A percentile compares a stretch with the other conserved stretches of the same genome.
Evolutionary conservation across 352 stramenopile genomes (phyloP).

Genomic region (Thalassiosira hispida): DNA sequence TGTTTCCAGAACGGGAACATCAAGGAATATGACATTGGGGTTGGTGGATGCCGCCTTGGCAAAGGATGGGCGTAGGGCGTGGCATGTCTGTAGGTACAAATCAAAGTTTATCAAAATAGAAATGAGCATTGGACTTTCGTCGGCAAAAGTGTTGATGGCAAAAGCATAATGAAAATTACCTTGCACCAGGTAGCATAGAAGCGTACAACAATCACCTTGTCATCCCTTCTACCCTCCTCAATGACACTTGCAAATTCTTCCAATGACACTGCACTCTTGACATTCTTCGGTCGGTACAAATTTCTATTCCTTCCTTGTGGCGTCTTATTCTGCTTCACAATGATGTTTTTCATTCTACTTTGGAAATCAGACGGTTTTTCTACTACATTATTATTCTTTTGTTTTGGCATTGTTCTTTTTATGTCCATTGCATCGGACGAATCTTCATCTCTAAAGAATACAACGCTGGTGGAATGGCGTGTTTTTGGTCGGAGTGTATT

Average conservation of each 20-base stretch:
- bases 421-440: neutral
- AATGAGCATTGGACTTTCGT: too few species aligned
- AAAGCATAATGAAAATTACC: too few species aligned
- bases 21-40: constrained; percentile 60
- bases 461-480: constrained; percentile 2
- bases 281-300: constrained; percentile 28
- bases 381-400: neutral
- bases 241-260: constrained; percentile 53
- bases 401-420: neutral
- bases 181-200: constrained; percentile 75
- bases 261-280: constrained; percentile 32
- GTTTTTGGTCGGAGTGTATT: neutral
- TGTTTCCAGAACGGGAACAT: constrained; percentile 66
- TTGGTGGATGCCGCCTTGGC: constrained; percentile 45
- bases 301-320: neutral
- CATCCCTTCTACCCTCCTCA: constrained; percentile 35
- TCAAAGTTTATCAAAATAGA: constrained; percentile 17
- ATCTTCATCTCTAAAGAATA: constrained; percentile 30
- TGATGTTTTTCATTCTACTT: constrained; percentile 35
- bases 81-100: constrained; percentile 53
- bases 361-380: constrained; percentile 30
- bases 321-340: constrained; percentile 14
- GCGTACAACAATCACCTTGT: constrained; percentile 65
- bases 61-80: constrained; percentile 46
- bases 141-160: too few species aligned